Evolutionary conservation across 1,284 basidiomycete genomes (phyloP).

Genomic region (Phellinidium pouzarii): DNA sequence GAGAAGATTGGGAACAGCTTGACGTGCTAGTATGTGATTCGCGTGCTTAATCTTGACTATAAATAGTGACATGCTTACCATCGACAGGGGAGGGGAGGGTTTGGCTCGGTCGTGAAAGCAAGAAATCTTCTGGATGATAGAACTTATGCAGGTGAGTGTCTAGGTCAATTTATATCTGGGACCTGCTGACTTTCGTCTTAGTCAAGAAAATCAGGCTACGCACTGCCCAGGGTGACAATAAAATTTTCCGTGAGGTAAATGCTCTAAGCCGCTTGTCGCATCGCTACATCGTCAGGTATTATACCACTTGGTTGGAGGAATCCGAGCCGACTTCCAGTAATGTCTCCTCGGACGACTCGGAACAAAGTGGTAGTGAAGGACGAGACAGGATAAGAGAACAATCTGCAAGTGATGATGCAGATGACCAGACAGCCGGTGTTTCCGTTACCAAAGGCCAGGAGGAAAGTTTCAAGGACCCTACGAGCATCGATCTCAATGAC

Average conservation of each 20-base stretch:
- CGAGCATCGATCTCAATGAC: constrained; percentile 55
- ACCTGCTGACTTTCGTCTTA: constrained; percentile 23
- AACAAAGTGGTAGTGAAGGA: constrained; percentile 27
- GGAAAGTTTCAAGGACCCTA: constrained; percentile 38
- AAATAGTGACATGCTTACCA: constrained; percentile 5
- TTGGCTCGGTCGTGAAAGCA: constrained; percentile 92
- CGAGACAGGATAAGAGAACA: too few species aligned
- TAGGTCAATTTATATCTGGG: not conserved
- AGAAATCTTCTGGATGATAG: constrained; percentile 74
- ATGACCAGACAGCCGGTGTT: constrained; percentile 25
- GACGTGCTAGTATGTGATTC: constrained; percentile 55
- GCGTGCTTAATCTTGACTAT: not conserved
- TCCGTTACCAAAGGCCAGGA: constrained; percentile 19
- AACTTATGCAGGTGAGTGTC: constrained; percentile 66
- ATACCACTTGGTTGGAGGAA: constrained; percentile 76
- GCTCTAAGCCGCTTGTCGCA: constrained; percentile 84
- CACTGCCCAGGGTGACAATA: constrained; percentile 63
- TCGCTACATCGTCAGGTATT: constrained; percentile 88
- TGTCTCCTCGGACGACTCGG: constrained; percentile 39
- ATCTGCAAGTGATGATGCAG: constrained; percentile 33
- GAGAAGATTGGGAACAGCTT: constrained; percentile 80
- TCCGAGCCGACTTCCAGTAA: constrained; percentile 42
- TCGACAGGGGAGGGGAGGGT: constrained; percentile 80
- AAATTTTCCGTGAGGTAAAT: constrained; percentile 89
- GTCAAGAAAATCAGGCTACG: constrained; percentile 85